Evolutionary conservation across 192 early-diverging fungal genomes (phyloP), one percentile per base, ranked within the genome.

Genomic region (Linnemannia schmuckeri): DNA sequence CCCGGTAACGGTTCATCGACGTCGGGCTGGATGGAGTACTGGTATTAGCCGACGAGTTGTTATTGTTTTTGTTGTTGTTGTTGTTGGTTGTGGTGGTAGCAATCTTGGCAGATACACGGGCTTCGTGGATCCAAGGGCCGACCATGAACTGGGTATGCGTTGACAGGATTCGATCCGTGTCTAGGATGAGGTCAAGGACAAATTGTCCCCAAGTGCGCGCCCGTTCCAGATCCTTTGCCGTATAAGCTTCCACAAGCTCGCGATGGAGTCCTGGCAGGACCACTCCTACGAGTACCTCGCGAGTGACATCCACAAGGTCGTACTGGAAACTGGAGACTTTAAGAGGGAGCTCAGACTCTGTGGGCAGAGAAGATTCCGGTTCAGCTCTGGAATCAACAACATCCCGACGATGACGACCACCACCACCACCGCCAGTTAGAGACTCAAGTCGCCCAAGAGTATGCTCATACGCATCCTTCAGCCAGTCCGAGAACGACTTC

Each of bases 241-340:
- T 70, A 42, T 78, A 87, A 17, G 85, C 85, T 2, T 77, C 75
- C 9, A 81, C 73, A 13, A 87, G 63, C 35, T 87, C 85, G 1
- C 35, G 40, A 24, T 87, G 85, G 9, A 87, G 72, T 0, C 85
- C 85, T 1, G 85, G 79, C 13, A 87, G 20, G 0, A 87, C 79
- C 0, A 87, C 49, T 5, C 76, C 85, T 0, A 30, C 22, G 52
- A 87, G 47, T 2, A 87, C 72, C 37, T 87, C 85, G 22, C 85
- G 54, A 2, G 85, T 87, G n/a, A 87, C 85, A 61, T 87, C 85
- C 27, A 81, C 85, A 10, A 87, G 70, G 71, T 87, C 85, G 52
- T 87, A 87, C 38, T 54, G 85, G 72, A 87, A 81, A 49, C 79
- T 81, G 30, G 85, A 87, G 0, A 78, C 72, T 10, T 81, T 78